Conservation (phyloP, 495 filamentous ascomycete genomes). For the Pseudevernia furfuracea region DNA sequence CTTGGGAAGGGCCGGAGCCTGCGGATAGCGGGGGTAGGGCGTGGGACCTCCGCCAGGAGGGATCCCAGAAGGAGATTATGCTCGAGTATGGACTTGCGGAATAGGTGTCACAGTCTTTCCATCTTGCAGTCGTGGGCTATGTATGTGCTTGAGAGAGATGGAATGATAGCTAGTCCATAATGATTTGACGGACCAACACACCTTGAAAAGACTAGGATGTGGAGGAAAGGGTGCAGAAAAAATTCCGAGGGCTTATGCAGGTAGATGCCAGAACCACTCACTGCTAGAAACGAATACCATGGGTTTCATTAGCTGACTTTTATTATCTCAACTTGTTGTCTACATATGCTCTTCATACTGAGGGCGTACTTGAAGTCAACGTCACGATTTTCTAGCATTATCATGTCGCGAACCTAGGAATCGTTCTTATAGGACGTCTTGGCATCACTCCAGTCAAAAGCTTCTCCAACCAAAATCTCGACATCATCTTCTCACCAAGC, state of each 20-base stretch:
- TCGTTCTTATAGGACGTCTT: background rate
- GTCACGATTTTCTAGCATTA: background rate
- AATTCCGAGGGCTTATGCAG: background rate
- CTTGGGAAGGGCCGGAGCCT: background rate
- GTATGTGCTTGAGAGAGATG: background rate
- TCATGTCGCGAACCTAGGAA: background rate
- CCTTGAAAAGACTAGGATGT: too few relatives aligned
- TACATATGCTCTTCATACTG: background rate
- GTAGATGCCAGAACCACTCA: background rate
- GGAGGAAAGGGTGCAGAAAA: too few relatives aligned
- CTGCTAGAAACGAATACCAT: background rate
- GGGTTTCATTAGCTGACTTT: background rate
- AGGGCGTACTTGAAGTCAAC: background rate
- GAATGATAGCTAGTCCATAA: background rate
- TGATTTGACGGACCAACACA: background rate
- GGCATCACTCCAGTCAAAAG: background rate
- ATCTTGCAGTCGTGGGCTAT: too few relatives aligned
- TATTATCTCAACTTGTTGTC: background rate
- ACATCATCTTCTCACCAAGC: background rate
- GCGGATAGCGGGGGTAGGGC: background rate
- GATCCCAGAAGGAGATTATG: too few relatives aligned
- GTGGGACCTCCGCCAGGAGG: too few relatives aligned
- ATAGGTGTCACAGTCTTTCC: too few relatives aligned
- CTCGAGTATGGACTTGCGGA: too few relatives aligned
- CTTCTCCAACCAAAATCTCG: background rate